Base-by-base conservation (phyloP, 371 early-diverging fungal species). In the Circinella umbellata region DNA sequence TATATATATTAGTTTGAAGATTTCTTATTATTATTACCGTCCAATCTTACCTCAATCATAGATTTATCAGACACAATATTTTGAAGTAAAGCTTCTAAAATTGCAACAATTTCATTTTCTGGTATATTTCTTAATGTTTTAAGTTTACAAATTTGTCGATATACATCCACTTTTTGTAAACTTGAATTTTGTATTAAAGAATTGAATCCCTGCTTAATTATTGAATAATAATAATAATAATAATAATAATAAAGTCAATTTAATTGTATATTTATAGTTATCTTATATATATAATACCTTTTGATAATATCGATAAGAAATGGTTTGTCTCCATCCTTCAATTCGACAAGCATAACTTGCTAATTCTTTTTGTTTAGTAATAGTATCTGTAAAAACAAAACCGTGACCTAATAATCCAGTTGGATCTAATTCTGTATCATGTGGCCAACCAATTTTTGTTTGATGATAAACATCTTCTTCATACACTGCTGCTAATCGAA, bases 251-350 rank as follows among this genome's bases (percentile, higher is more conserved):
- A n/a, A n/a, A n/a, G n/a, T n/a, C n/a, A n/a, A n/a, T n/a, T n/a
- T n/a, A n/a, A n/a, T n/a, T n/a, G n/a, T n/a, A n/a, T n/a, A n/a
- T n/a, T n/a, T n/a, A n/a, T n/a, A n/a, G n/a, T n/a, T n/a, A n/a
- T n/a, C n/a, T n/a, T n/a, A n/a, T n/a, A n/a, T 27, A 17, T 57
- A 17, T 57, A 27, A 70, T 80, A 88, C 90, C 75, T 82, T 80
- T 66, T 87, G 80, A 60, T 86, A 85, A 69, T 91, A 88, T 69
- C 86, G 79, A 73, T 94, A 95, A 0, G 90, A 86, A 20, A 88
- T 85, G 0, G 93, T 92, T 42, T 81, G 81, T 18, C 91, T 78
- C 91, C 95, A 96, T 6, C 95, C 98, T 79, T 96, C 96, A 57
- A 96, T 93, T 48, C 97, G 85, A 63, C 84, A 85, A 35, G 87